phyloP scores from a whole-genome alignment of 2,329 filamentous ascomycete species.

The Bipolaris bicolor region DNA sequence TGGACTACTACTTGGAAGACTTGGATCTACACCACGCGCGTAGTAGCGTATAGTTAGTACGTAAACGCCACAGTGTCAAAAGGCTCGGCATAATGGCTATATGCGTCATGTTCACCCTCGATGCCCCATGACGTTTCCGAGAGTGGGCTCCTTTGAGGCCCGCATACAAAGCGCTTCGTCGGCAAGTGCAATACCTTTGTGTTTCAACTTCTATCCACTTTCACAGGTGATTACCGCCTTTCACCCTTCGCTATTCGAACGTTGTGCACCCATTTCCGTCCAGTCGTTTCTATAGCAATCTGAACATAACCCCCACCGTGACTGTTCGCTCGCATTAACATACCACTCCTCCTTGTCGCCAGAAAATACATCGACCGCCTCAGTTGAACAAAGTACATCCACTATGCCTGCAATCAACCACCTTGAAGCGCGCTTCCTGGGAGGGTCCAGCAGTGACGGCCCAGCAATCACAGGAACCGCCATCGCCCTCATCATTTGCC shows the following conservation, averaged over 20 bases:
- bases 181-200: constrained; percentile 18
- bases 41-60: constrained; percentile 17
- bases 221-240: neutral
- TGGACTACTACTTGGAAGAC: constrained; percentile 4
- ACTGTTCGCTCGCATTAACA: constrained; percentile 7
- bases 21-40: constrained; percentile 10
- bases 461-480: constrained; percentile 24
- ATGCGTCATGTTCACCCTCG: constrained; percentile 23
- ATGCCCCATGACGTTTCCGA: constrained; percentile 26
- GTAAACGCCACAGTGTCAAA: constrained; percentile 24
- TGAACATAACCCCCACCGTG: neutral
- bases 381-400: neutral
- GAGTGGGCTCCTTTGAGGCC: constrained; percentile 14
- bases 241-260: constrained; percentile 5
- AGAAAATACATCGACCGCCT: neutral
- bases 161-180: constrained; percentile 33
- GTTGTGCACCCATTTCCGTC: neutral
- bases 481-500: constrained; percentile 33
- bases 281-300: constrained; percentile 6
- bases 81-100: constrained; percentile 15
- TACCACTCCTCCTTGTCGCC: neutral
- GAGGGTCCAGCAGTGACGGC: constrained; percentile 8
- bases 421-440: constrained; percentile 24
- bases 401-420: constrained; percentile 27
- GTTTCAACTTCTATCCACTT: constrained; percentile 17